Conservation (phyloP, 495 filamentous ascomycete species). For the Hypoxylon fuscum region DNA sequence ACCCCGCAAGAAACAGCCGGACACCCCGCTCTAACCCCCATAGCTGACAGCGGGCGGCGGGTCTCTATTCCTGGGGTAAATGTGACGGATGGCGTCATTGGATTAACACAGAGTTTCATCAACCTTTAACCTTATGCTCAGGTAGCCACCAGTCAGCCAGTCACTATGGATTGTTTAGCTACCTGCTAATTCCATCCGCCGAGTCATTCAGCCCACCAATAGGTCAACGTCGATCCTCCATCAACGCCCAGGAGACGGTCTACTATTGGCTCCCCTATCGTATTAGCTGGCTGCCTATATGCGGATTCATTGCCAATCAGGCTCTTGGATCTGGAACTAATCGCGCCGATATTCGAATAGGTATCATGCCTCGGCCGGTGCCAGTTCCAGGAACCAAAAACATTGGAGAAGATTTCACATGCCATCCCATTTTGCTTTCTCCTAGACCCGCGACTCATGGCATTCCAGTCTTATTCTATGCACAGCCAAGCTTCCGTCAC, state of each 20-base stretch:
- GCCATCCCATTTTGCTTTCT: neutral
- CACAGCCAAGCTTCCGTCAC: slow-evolving; percentile 18
- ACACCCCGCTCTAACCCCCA: slow-evolving; percentile 31
- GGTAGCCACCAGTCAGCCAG: too few relatives aligned
- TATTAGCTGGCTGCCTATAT: neutral
- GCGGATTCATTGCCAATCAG: slow-evolving; percentile 9
- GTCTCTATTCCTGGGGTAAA: slow-evolving; percentile 18
- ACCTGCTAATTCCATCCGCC: slow-evolving; percentile 23
- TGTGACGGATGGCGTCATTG: slow-evolving; percentile 20
- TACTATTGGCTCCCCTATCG: slow-evolving; percentile 20
- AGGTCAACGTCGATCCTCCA: slow-evolving; percentile 1
- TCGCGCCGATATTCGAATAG: slow-evolving; percentile 21
- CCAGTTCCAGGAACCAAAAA: slow-evolving; percentile 23
- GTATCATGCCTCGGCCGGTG: slow-evolving; percentile 22
- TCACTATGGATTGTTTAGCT: too few relatives aligned
- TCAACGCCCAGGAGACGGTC: slow-evolving; percentile 6
- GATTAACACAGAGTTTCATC: slow-evolving; percentile 11
- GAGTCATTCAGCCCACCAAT: slow-evolving; percentile 19
- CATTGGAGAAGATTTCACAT: slow-evolving; percentile 29
- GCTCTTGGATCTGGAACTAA: slow-evolving; percentile 5
- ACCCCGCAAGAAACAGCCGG: slow-evolving; percentile 26
- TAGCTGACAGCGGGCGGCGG: slow-evolving; percentile 10
- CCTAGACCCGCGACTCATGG: slow-evolving; percentile 9
- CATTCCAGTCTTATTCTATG: slow-evolving; percentile 28
- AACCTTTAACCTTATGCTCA: slow-evolving; percentile 11